Evolutionary conservation across 345 rosid genomes (phyloP).

Genomic region (Theobroma cacao): DNA sequence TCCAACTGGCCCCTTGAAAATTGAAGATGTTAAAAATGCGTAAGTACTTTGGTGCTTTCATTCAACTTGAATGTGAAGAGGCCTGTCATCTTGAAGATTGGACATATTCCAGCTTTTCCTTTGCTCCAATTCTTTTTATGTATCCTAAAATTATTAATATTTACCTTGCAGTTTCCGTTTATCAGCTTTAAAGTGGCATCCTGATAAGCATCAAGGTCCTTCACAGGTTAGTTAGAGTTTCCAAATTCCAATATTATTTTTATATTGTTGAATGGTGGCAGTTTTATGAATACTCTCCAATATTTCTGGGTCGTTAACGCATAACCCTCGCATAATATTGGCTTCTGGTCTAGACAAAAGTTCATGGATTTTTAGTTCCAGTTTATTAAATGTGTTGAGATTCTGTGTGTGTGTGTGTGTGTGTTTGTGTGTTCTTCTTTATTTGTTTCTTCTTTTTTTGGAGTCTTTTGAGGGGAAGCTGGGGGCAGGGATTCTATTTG

Average conservation of each 20-base stretch:
- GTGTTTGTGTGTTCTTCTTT: not conserved
- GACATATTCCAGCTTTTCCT: not conserved
- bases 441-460: not conserved
- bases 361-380: not conserved
- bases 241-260: not conserved
- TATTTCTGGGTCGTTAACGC: not conserved
- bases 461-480: not conserved
- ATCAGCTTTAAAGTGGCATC: constrained; percentile 92
- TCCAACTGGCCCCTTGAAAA: constrained; percentile 52
- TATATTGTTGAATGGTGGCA: not conserved
- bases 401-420: not conserved
- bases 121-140: not conserved
- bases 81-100: not conserved
- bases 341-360: not conserved
- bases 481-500: not conserved
- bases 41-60: constrained; percentile 24
- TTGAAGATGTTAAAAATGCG: constrained; percentile 87
- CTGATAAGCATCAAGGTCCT: constrained; percentile 81
- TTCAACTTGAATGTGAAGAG: not conserved
- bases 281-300: not conserved
- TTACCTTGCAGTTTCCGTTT: constrained; percentile 59
- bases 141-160: not conserved
- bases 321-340: not conserved
- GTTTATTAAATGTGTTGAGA: not conserved
- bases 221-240: constrained; percentile 44